Base-by-base conservation (phyloP, 805 yeast genomes). In the Deakozyma indianensis region DNA sequence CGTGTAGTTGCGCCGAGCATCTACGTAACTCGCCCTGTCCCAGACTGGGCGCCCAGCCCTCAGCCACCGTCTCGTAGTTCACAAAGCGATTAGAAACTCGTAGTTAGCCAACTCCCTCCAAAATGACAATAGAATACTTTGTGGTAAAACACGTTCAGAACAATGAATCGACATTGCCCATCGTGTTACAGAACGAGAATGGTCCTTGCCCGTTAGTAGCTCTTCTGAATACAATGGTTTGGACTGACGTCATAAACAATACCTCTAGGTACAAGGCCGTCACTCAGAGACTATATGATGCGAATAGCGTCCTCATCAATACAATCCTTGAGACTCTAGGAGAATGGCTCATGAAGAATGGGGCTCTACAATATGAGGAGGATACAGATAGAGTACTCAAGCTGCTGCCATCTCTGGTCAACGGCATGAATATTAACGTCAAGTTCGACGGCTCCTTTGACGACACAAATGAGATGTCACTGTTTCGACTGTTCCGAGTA, bases 201-300 rank as follows among this genome's bases (percentile, higher is more conserved):
- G 96, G 96, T 0, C 95, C 96, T 0, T 87, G 95, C 57, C 94
- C 95, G 1, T 61, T 88, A 32, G 71, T 88, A 14, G 88, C 95
- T 0, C 63, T 88, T 35, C 70, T 77, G 43, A 88, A 88, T 57
- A 73, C 85, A 0, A 58, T 88, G 15, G 58, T 85, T 4, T 60
- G 87, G 18, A 64, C 76, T 2, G 70, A 70, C 14, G 53, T 32
- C 58, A 56, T 11, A 7, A 32, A n/a, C 18, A 32, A n/a, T 20
- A 7, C 11, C 38, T 9, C 18, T 20, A 14, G 38, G 9, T 32
- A 32, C 18, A n/a, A 14, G 5, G 20, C 5, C 11, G 18, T 32
- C 11, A 32, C 38, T n/a, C 11, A n/a, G 7, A 5, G 18, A 5
- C 38, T 32, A 5, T 25, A 25, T 25, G 38, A 32, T n/a, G 18